Evolutionary conservation across 179 eudicot genomes (phyloP).

Genomic region (Sideroxylon spinosum): DNA sequence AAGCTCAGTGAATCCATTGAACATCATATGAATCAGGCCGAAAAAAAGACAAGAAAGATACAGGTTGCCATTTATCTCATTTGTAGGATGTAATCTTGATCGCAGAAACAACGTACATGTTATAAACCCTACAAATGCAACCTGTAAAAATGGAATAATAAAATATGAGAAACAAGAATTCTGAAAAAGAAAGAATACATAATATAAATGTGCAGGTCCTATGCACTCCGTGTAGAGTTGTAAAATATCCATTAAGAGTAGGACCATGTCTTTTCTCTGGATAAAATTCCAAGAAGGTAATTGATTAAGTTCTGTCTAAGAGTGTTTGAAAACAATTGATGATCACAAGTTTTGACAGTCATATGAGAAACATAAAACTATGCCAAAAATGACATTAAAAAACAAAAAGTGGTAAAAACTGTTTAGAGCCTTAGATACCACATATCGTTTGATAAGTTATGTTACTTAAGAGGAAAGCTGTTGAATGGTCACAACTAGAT

Average conservation of each 20-base stretch:
- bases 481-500: neutral
- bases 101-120: constrained; percentile 66
- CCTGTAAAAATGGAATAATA: constrained; percentile 40
- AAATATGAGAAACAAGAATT: neutral
- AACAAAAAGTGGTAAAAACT: neutral
- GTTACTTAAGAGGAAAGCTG: neutral
- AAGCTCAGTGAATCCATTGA: constrained; percentile 90
- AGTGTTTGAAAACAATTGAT: neutral
- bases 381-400: neutral
- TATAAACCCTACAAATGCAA: constrained; percentile 70
- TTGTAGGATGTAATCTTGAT: constrained; percentile 65
- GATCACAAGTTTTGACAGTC: neutral
- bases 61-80: constrained; percentile 59
- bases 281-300: neutral
- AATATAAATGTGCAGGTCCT: neutral
- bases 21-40: constrained; percentile 78
- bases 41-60: constrained; percentile 76
- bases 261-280: neutral
- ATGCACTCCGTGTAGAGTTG: constrained; percentile 1
- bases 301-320: neutral
- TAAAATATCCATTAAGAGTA: neutral
- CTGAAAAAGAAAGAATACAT: neutral
- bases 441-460: neutral
- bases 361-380: neutral
- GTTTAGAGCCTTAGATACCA: neutral